phyloP scores from a whole-genome alignment of 2,329 filamentous ascomycete genomes.

The Blastomyces silverae region DNA sequence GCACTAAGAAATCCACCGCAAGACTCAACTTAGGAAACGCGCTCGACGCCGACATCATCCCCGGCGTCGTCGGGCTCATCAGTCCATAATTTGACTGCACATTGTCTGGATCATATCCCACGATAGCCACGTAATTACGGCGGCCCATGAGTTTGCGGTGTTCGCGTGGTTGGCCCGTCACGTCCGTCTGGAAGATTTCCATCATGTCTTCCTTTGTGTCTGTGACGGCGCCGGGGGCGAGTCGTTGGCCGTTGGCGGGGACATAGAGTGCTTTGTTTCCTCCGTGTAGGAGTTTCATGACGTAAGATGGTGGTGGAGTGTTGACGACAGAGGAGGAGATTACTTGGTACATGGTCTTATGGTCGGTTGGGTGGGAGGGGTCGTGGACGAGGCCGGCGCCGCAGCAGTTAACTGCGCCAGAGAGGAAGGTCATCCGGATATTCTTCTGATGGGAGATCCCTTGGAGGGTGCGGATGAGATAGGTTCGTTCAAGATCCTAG shows the following conservation, averaged over 20 bases:
- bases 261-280: constrained; percentile 89
- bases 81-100: constrained; percentile 45
- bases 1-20: constrained; percentile 93
- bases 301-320: constrained; percentile 73
- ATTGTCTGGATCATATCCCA: constrained; percentile 87
- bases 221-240: constrained; percentile 57
- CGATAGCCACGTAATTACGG: constrained; percentile 84
- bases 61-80: constrained; percentile 28
- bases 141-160: constrained; percentile 88
- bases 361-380: constrained; percentile 79
- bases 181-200: constrained; percentile 96
- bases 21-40: constrained; percentile 61
- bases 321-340: constrained; percentile 91
- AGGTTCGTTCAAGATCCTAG: constrained; percentile 86
- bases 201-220: constrained; percentile 99
- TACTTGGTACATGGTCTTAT: constrained; percentile 99
- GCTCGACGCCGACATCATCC: constrained; percentile 28
- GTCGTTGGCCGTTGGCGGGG: constrained; percentile 73
- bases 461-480: constrained; percentile 90
- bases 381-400: constrained; percentile 93
- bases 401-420: constrained; percentile 79
- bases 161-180: constrained; percentile 73
- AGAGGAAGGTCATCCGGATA: constrained; percentile 93
- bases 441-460: constrained; percentile 93
- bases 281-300: constrained; percentile 81